Evolutionary conservation across 2,329 filamentous ascomycete species (phyloP), one percentile per base, ranked within the genome.

Genomic region (Cordyceps tenuipes): DNA sequence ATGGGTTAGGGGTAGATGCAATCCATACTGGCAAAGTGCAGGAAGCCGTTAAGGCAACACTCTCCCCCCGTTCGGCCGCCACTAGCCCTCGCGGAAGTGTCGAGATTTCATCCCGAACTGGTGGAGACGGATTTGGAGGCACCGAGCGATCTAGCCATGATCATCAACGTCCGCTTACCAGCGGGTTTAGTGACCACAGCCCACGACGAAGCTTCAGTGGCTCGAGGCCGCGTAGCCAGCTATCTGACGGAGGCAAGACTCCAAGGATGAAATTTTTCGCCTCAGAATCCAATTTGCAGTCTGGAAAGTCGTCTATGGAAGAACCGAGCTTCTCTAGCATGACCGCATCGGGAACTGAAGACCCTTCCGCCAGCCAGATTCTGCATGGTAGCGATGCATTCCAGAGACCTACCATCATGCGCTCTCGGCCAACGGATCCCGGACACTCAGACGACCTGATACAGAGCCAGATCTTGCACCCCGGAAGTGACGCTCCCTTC

Each of bases 361-460:
- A 92, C 61, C 86, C 88, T 52, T 95, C 92, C 3, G 93, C 90
- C 3, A 97, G 93, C 70, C 91, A 96, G 72, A 97, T 97, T 43
- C 76, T 99, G 9, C 83, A 84, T 57, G 85, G 89, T 39, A 97
- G 91, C 66, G 90, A 94, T 66, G 88, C 97, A 9, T 97, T 99
- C 68, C 86, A 89, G 65, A 87, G 86, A 29, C 91, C 90, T 23
- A 87, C 86, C 0, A 82, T 90, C 65, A 77, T 74, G 15, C 75
- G 75, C 13, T 41, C 59, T 9, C 77, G 78, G 1, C 66, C 64
- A 6, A 44, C 54, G 91, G 17, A 89, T 87, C 0, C 82, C 91
- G 63, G 61, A 19, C 63, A 46, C 17, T 62, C 49, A 53, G 56
- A n/a, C 53, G 66, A 10, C 59, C 61, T 44, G 29, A 66, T 60